Percentiles rank a stretch among this genome's conserved stretches.
Evolutionary conservation across 495 filamentous ascomycete species (phyloP).

Genomic region (Penicillium coffeae): DNA sequence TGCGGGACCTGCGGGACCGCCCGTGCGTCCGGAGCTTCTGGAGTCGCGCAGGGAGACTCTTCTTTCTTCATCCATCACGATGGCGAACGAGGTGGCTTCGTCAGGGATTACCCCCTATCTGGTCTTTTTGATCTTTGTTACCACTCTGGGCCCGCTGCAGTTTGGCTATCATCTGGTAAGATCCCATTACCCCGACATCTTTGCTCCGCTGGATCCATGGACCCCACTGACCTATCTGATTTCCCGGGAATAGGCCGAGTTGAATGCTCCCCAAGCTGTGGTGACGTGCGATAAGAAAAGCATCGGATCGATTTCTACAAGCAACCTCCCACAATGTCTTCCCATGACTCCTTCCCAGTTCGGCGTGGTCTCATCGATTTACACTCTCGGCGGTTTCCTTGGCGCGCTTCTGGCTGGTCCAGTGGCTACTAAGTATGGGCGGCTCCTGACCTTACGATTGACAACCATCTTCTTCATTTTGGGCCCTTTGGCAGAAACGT

Average conservation of each 20-base stretch:
- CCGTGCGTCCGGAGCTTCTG: neutral
- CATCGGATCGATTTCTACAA: conserved; percentile 36
- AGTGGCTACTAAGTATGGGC: conserved; percentile 66
- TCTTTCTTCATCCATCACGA: neutral
- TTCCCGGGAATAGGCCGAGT: conserved; percentile 64
- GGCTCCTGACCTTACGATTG: conserved; percentile 64
- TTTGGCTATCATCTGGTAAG: conserved; percentile 89
- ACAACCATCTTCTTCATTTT: conserved; percentile 72
- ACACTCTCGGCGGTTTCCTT: conserved; percentile 82
- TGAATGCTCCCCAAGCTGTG: conserved; percentile 90
- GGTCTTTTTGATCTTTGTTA: conserved; percentile 57
- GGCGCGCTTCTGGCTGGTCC: conserved; percentile 79
- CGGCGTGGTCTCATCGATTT: conserved; percentile 80
- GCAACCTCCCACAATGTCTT: conserved; percentile 67
- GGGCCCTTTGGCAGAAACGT: conserved; percentile 70
- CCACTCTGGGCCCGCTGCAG: conserved; percentile 77
- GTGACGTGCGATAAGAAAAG: conserved; percentile 72
- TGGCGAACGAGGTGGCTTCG: conserved; percentile 10
- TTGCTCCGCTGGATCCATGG: neutral
- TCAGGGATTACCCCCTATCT: conserved; percentile 57
- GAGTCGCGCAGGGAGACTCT: neutral
- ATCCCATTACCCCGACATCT: neutral
- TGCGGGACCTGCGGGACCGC: neutral
- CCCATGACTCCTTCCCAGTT: conserved; percentile 74
- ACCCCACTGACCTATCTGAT: conserved; percentile 1